Evolutionary conservation across 805 yeast species (phyloP).

Genomic region (Citeromyces nyonsensis): DNA sequence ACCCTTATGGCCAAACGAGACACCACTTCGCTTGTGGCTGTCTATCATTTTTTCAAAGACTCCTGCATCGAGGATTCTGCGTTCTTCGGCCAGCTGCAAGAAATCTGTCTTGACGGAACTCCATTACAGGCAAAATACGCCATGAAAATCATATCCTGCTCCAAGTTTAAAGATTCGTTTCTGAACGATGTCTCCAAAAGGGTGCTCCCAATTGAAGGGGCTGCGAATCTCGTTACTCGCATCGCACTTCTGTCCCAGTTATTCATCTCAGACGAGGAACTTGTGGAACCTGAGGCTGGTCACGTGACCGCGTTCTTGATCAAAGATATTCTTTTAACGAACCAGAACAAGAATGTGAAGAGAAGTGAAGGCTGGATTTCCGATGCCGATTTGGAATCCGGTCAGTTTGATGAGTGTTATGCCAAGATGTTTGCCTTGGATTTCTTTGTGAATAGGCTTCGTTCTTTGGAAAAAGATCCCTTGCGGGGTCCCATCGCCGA

Average conservation of each 20-base stretch:
- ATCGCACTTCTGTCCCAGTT: slow-evolving; percentile 47
- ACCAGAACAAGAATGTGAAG: slow-evolving; percentile 19
- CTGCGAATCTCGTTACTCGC: slow-evolving; percentile 30
- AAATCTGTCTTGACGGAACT: slow-evolving; percentile 32
- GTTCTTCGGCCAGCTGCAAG: slow-evolving; percentile 27
- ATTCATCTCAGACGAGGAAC: slow-evolving; percentile 27
- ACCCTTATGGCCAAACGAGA: slow-evolving; percentile 21
- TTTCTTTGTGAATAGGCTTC: slow-evolving; percentile 44
- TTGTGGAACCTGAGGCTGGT: slow-evolving; percentile 31
- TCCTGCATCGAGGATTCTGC: slow-evolving; percentile 26
- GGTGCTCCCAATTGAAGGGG: slow-evolving; percentile 34
- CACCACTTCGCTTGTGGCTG: slow-evolving; percentile 25
- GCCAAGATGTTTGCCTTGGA: slow-evolving; percentile 25
- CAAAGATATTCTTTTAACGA: slow-evolving; percentile 43
- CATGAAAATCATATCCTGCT: slow-evolving; percentile 30
- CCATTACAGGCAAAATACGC: slow-evolving; percentile 54
- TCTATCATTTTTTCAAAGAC: slow-evolving; percentile 39
- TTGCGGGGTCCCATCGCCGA: slow-evolving; percentile 28
- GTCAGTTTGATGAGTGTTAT: slow-evolving; percentile 6
- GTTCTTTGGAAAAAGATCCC: slow-evolving; percentile 18
- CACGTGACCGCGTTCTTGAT: slow-evolving; percentile 47
- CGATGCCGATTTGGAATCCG: slow-evolving; percentile 8
- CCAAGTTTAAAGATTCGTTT: slow-evolving; percentile 22
- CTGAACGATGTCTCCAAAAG: slow-evolving; percentile 20
- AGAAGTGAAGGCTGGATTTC: slow-evolving; percentile 11